phyloP scores from a whole-genome alignment of 2,329 filamentous ascomycete species.

The Neophaeococcomyces aloes region DNA sequence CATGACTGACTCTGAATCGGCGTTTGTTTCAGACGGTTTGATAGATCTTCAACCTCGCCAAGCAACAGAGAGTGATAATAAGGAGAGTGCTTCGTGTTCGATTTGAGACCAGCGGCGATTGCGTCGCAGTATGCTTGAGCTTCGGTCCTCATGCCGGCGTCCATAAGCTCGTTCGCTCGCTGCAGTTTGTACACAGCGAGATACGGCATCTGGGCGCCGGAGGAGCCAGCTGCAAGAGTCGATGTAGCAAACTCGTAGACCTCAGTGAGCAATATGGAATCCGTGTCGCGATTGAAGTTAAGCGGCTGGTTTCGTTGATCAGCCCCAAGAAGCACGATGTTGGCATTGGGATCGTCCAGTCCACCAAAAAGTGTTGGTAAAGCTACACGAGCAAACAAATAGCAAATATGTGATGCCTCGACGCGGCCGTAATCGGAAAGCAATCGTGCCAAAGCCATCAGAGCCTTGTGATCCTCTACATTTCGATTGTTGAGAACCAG shows the following conservation, averaged over 20 bases:
- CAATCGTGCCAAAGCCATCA: conserved; percentile 71
- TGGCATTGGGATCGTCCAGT: conserved; percentile 65
- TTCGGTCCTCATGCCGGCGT: conserved; percentile 70
- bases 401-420: conserved; percentile 90
- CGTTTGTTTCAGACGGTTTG: conserved; percentile 70
- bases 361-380: conserved; percentile 61
- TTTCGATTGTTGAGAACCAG: conserved; percentile 84
- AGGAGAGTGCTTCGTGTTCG: conserved; percentile 70
- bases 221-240: conserved; percentile 46
- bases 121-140: conserved; percentile 86
- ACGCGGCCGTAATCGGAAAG: conserved; percentile 75
- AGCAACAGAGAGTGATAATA: conserved; percentile 75
- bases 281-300: conserved; percentile 67
- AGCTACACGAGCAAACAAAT: conserved; percentile 61
- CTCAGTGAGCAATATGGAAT: conserved; percentile 87
- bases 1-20: conserved; percentile 77
- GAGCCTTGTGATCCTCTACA: conserved; percentile 61
- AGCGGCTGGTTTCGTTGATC: conserved; percentile 64
- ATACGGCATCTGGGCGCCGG: conserved; percentile 59
- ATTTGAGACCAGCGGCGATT: conserved; percentile 63
- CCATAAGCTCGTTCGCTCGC: conserved; percentile 72
- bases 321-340: conserved; percentile 74
- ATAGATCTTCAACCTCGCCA: conserved; percentile 68
- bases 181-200: conserved; percentile 84
- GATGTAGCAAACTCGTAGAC: conserved; percentile 85